Conservation (phyloP, 2,329 filamentous ascomycete species). For the Diaporthe amygdali region DNA sequence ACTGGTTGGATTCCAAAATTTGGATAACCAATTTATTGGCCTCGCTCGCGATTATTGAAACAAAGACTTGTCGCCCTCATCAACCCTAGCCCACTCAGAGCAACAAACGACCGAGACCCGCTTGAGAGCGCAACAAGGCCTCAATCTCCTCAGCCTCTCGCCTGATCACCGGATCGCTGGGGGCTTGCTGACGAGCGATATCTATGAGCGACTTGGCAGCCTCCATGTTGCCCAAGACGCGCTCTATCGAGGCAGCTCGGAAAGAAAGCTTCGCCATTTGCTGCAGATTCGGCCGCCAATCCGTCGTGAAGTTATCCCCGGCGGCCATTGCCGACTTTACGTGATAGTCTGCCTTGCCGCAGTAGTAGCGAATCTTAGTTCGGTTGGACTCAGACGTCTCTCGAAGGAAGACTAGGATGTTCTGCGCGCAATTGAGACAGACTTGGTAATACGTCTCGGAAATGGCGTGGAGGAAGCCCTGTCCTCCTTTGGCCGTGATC, state of each 20-base stretch:
- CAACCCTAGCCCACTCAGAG: not conserved
- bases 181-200: not conserved
- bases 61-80: not conserved
- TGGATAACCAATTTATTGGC: not conserved
- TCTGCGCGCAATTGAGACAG: constrained; percentile 12
- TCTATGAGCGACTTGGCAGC: not conserved
- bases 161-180: not conserved
- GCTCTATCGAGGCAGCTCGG: constrained; percentile 4
- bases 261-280: constrained; percentile 17
- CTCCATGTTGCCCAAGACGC: not conserved
- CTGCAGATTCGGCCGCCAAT: constrained; percentile 3
- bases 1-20: not conserved
- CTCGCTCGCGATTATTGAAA: not conserved
- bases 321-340: not conserved
- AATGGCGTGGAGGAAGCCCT: not conserved
- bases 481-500: not conserved
- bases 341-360: not conserved
- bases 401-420: not conserved
- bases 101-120: constrained; percentile 9
- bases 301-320: not conserved
- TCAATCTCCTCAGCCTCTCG: constrained; percentile 9
- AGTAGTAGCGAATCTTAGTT: not conserved
- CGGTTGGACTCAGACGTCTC: not conserved
- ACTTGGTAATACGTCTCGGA: constrained; percentile 8
- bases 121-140: not conserved